Evolutionary conservation across 2,329 filamentous ascomycete species (phyloP), one percentile per base, ranked within the genome.

Genomic region (Alternaria gaisen): DNA sequence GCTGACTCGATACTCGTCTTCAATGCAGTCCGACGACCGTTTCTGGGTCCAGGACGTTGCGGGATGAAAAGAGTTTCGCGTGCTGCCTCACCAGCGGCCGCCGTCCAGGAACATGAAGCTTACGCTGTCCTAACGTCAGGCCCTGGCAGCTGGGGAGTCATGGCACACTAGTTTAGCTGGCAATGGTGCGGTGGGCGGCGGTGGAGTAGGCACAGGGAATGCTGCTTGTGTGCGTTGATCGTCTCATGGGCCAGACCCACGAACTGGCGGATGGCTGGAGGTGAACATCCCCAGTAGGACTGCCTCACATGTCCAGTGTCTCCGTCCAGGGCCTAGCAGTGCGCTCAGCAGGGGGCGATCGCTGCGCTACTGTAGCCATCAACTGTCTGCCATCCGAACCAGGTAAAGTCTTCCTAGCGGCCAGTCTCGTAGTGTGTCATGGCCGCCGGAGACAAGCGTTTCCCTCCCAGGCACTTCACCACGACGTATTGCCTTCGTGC

Each of bases 161-260:
- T 69, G 68, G 63, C 43, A 53, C 53, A 60, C 72, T 68, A 67
- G 64, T 56, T 51, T 60, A 60, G 58, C 47, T 52, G 52, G 53
- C 64, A 58, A 71, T 74, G 69, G 72, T 70, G 72, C 71, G 64
- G 67, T 67, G 43, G 58, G 56, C 64, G 51, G 55, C 57, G 54
- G 68, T 68, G 66, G 71, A 50, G 46, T 43, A 41, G 14, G 58
- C 43, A 36, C 50, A 53, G 51, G 41, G 48, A 41, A 26, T n/a
- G 26, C 40, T 53, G 63, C 38, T 54, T 56, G 68, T 61, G 60
- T 44, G 65, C 71, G 72, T 66, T 68, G 73, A 77, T 77, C 74
- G 72, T 72, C 73, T 76, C 73, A 75, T 71, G 73, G 74, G 71
- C 73, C 71, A 76, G 72, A 75, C 69, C 64, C 63, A 66, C 56